Evolutionary conservation across 2,329 filamentous ascomycete species (phyloP), one percentile per base, ranked within the genome.

Genomic region (Aspergillus carbonarius): DNA sequence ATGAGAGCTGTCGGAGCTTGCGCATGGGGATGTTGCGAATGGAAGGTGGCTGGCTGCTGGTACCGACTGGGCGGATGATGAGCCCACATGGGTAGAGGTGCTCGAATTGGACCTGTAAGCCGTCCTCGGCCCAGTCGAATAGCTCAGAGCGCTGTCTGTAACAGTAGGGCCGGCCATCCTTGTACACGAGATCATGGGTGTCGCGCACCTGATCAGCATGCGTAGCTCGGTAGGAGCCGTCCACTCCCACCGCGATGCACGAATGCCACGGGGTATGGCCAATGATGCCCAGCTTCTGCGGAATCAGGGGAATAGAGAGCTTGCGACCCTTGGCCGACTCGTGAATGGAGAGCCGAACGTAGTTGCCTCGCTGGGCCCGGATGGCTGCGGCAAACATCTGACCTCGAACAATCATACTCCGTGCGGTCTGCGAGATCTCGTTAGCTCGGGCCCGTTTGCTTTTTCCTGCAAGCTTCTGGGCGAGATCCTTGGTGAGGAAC

Each of bases 141-240:
- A 84, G 63, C 0, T 76, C 65, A 0, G 81, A 81, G 58, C 74
- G 81, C 61, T 85, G 80, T 1, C 82, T 75, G 65, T 78, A 85
- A 66, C 79, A 79, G 56, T 78, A 83, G 0, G 82, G 81, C 0
- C 74, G 66, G 0, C 74, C 78, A 5, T 80, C 68, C 20, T 81
- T 76, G 48, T 76, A 73, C 0, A 85, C 69, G 0, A 85, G 69
- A 44, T 83, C 81, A 32, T 81, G 76, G 0, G 4, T 78, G 5
- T 65, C 62, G 13, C 68, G 67, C 1, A 71, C 68, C 12, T 70
- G 63, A 17, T 70, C 67, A 1, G 64, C 64, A 35, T 70, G 68
- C 4, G 65, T 64, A 0, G 68, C 67, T 3, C 64, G 63, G 56
- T 65, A 71, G 27, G 64, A 63, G 18, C 69, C 68, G 30, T 69